Conservation (phyloP, 768 basidiomycete genomes). For the Panus rudis region DNA sequence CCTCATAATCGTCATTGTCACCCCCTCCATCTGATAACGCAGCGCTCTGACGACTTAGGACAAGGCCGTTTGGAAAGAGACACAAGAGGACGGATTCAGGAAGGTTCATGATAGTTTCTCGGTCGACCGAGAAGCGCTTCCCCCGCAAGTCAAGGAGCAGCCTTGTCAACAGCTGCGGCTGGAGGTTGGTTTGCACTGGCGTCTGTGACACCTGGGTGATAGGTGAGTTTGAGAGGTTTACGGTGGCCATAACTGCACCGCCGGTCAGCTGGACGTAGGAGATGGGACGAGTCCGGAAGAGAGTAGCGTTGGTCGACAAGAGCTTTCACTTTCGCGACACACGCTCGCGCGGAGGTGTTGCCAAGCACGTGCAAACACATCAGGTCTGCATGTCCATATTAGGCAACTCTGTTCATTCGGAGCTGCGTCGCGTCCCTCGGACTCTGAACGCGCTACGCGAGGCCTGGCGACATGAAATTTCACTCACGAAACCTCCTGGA, state of each 20-base stretch:
- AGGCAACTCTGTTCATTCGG: no score
- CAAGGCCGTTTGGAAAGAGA: slow-evolving; percentile 95
- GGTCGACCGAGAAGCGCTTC: slow-evolving; percentile 85
- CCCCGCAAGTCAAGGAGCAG: slow-evolving; percentile 91
- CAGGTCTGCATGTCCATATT: no score
- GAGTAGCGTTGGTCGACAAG: slow-evolving; percentile 3
- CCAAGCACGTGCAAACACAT: no score
- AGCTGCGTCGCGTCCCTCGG: no score
- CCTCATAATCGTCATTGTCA: slow-evolving; percentile 75
- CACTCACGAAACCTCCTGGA: no score
- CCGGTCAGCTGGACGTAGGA: not conserved
- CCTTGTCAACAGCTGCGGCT: slow-evolving; percentile 83
- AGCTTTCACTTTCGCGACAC: no score
- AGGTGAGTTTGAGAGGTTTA: slow-evolving; percentile 26
- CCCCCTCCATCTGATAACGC: slow-evolving; percentile 69
- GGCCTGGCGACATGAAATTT: no score
- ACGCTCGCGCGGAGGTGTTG: no score
- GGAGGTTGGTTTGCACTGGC: slow-evolving; percentile 62
- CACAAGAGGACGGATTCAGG: slow-evolving; percentile 96
- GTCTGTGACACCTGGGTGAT: slow-evolving; percentile 53
- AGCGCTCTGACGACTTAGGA: slow-evolving; percentile 80
- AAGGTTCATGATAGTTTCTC: slow-evolving; percentile 96
- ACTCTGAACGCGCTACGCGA: no score
- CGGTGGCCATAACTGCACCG: slow-evolving; percentile 20
- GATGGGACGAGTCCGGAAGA: slow-evolving; percentile 2